Percentiles rank a stretch among this genome's conserved stretches.
Conservation (phyloP, 1,284 basidiomycete species). For the Leucoagaricus sp. region DNA sequence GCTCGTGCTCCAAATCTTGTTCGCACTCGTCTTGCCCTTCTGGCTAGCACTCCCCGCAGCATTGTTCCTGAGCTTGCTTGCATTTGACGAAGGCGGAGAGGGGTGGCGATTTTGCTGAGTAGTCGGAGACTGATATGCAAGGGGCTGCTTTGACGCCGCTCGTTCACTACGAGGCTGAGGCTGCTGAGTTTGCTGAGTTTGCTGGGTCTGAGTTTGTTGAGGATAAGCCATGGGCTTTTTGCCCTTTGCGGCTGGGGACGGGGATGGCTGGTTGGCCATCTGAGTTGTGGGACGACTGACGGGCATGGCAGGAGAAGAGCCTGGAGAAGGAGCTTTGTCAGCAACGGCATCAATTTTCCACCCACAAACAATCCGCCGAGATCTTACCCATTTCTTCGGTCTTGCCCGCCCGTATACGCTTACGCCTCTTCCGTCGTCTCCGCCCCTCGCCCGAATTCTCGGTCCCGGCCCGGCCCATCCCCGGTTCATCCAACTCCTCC, state of each 20-base stretch:
- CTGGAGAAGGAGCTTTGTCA: slow-evolving; percentile 30
- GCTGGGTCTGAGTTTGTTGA: slow-evolving; percentile 20
- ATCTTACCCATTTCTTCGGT: slow-evolving; percentile 5
- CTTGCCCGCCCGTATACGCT: neutral
- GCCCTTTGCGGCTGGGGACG: slow-evolving; percentile 46
- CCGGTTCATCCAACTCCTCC: slow-evolving; percentile 1
- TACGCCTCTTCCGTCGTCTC: slow-evolving; percentile 9
- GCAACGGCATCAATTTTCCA: slow-evolving; percentile 29
- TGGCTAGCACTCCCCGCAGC: slow-evolving; percentile 28
- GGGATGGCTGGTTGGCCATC: slow-evolving; percentile 36
- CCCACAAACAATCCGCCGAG: slow-evolving; percentile 11
- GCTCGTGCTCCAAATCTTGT: slow-evolving; percentile 89
- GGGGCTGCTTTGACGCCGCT: slow-evolving; percentile 71
- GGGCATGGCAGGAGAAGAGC: slow-evolving; percentile 35
- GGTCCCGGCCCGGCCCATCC: neutral
- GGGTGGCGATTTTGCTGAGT: slow-evolving; percentile 55
- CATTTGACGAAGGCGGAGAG: slow-evolving; percentile 69
- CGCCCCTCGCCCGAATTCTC: neutral
- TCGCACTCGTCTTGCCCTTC: slow-evolving; percentile 45
- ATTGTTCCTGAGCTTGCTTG: slow-evolving; percentile 36
- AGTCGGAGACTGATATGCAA: slow-evolving; percentile 48
- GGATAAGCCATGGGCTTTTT: slow-evolving; percentile 51
- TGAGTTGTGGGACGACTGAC: slow-evolving; percentile 32
- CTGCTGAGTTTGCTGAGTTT: slow-evolving; percentile 29
- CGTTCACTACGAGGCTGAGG: slow-evolving; percentile 47